phyloP scores from a whole-genome alignment of 306 rosid species.

The Potentilla sterilis region DNA sequence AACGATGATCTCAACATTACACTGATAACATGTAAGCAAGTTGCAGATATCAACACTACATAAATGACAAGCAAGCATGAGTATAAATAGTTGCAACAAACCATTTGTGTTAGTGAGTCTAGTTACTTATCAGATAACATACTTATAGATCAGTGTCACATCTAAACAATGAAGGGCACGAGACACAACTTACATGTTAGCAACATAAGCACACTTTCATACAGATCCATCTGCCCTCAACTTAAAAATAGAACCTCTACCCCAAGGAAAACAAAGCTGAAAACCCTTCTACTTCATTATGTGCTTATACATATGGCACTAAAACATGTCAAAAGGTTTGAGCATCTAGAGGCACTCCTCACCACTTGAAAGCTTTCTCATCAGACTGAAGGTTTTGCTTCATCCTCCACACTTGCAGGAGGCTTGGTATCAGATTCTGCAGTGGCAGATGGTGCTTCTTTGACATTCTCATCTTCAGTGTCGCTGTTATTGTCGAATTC shows the following conservation, averaged over 20 bases:
- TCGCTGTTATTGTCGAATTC: conserved; percentile 25
- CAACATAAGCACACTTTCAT: background rate
- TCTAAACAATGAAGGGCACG: background rate
- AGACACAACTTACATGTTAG: background rate
- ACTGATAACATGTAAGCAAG: no score
- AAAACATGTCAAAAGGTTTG: background rate
- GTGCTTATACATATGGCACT: background rate
- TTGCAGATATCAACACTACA: no score
- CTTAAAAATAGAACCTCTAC: background rate
- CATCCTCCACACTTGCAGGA: background rate
- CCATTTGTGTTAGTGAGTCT: no score
- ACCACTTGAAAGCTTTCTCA: background rate
- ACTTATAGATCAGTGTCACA: background rate
- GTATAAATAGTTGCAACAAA: no score
- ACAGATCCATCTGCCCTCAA: background rate
- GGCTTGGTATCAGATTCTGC: conserved; percentile 12
- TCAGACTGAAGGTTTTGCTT: conserved; percentile 7
- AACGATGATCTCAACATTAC: no score
- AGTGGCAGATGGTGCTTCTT: conserved; percentile 6
- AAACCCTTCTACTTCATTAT: background rate
- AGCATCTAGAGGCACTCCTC: no score
- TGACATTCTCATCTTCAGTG: conserved; percentile 20
- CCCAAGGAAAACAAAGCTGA: background rate
- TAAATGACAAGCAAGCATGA: no score
- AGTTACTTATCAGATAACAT: no score